Evolutionary conservation across 139 green algal genomes (phyloP).

Genomic region (Chlamydomonas urium): DNA sequence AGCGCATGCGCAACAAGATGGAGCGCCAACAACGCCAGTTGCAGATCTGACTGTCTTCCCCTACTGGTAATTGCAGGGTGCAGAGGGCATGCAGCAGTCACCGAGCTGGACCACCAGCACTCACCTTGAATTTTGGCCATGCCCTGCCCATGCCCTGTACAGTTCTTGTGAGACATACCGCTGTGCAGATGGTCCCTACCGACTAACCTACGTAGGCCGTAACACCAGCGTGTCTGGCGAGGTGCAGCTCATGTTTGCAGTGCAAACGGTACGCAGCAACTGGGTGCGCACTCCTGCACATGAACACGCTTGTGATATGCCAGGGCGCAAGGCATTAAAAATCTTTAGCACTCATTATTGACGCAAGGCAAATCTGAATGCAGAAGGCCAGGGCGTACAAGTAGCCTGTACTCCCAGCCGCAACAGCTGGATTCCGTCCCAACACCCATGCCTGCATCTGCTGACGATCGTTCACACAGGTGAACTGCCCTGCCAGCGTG

Average conservation of each 20-base stretch:
- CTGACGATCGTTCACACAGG: background rate
- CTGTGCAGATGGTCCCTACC: slow-evolving; percentile 7
- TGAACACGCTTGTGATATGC: background rate
- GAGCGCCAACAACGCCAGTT: slow-evolving; percentile 1
- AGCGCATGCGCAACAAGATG: too few relatives aligned
- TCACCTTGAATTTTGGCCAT: too few relatives aligned
- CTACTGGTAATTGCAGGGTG: too few relatives aligned
- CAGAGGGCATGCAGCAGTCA: too few relatives aligned
- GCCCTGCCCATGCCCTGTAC: too few relatives aligned
- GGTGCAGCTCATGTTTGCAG: background rate
- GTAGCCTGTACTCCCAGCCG: background rate
- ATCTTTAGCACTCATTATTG: background rate
- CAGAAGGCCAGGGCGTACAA: background rate
- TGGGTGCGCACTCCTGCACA: background rate
- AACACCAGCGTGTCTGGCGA: background rate
- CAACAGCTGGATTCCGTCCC: background rate
- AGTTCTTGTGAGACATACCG: slow-evolving; percentile 8
- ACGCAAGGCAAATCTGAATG: slow-evolving; percentile 6
- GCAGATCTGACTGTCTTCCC: slow-evolving; percentile 10
- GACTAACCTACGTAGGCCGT: background rate
- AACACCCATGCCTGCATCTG: background rate
- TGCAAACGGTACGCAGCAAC: background rate
- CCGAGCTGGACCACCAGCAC: too few relatives aligned
- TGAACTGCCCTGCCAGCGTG: background rate
- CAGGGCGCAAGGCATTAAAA: background rate